Evolutionary conservation across 208 protist species (phyloP), one percentile per base, ranked within the genome.

Genomic region (Acanthamoeba comandoni): DNA sequence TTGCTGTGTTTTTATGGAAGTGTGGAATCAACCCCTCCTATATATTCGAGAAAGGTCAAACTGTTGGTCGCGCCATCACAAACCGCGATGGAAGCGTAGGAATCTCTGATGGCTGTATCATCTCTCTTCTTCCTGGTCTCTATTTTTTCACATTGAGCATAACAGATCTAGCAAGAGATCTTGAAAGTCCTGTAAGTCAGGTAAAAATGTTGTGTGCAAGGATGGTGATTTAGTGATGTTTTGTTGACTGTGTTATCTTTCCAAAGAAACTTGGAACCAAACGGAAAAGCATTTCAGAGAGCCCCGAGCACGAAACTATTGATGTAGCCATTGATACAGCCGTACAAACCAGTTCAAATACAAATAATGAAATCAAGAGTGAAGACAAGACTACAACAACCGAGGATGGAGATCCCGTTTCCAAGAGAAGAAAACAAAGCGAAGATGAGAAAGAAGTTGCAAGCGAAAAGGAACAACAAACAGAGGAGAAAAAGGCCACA

Each of bases 101-200:
- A 26, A 11, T 55, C 9, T 55, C 71, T 15, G 80, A 89, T 22
- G 80, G 80, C 9, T 57, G 53, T n/a, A 71, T 89, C 0, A 67
- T 89, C 13, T 89, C 80, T 9, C 48, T 89, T 12, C 60, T 89
- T n/a, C 80, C 80, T 15, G 80, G 80, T 8, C 80, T 89, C 7
- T 89, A 89, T 19, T 57, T 57, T 43, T 89, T 73, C 62, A 67
- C 60, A 9, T 29, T 89, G 11, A 35, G 39, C 48, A 26, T 89
- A 31, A 89, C 19, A 7, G 62, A 89, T 29, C 80, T 12, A n/a
- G 80, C n/a, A 19, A 15, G 15, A 19, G 17, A 19, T 62, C 55
- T 62, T 62, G 17, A 62, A 62, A 89, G 60, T 31, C 80, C 43
- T 7, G 2, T 5, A 55, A 26, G 2, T 29, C 75, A 17, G 65